Base-by-base conservation (phyloP, 176 grass and related monocot species). In the Dactylis glomerata region DNA sequence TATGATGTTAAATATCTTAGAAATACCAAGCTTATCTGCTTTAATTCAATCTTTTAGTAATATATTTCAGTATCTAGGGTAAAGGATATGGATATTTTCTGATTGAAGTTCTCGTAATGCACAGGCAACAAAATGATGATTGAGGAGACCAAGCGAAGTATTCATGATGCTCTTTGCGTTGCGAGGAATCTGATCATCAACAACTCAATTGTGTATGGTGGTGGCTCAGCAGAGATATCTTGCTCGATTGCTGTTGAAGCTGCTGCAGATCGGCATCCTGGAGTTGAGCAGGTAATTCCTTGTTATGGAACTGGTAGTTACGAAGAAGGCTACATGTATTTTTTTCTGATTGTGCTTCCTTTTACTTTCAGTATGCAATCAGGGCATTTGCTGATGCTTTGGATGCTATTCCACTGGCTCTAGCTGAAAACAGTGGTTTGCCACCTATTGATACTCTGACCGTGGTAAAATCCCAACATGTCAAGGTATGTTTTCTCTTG, bases 81-180 rank as follows among this genome's bases (percentile, higher is more conserved):
- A 28, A n/a, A 52, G 4, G 19, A 67, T 79, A 59, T 62, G 34
- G 14, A 44, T 26, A 30, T 30, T 22, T 19, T 68, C 30, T 78
- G 23, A 37, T 61, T 77, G 55, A 26, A 86, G 2, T 44, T 78
- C 65, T 58, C 22, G 33, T 77, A 38, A 24, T 72, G 0, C 51
- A 8, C 74, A 99, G 96, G 96, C 54, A 96, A 99, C 78, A 94
- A 99, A 81, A 96, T 99, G 96, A 89, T 99, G 78, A 99, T 99
- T 86, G 96, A 99, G 31, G 96, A 98, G 79, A 99, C 96, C 27
- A 96, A 96, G 80, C 87, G 91, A 63, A 99, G 93, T 89, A 34
- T 99, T 63, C 93, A 96, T 72, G 96, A 99, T 82, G 91, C 96
- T 67, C 86, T 99, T 79, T 99, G 96, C 73, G 96, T 96, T 27